Base-by-base conservation (phyloP, 352 stramenopile species). In the Phytophthora hibernalis region DNA sequence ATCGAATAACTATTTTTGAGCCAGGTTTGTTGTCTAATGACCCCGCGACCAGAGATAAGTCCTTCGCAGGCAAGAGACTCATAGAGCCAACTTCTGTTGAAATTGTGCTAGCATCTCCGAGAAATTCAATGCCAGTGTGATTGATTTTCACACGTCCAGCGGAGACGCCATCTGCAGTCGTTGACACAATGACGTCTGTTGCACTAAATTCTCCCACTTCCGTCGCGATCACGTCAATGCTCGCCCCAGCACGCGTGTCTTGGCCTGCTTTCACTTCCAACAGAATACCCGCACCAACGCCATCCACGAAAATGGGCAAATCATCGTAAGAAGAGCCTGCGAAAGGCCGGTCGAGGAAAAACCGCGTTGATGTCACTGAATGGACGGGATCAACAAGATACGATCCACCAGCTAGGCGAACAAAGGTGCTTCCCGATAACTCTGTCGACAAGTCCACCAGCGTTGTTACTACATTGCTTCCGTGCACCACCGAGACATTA, bases 291-390 rank as follows among this genome's bases (percentile, higher is more conserved):
- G 78, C 72, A 2, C 78, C 81, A 31, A 90, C 69, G 1, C 78
- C 78, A 51, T 87, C 78, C 22, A 85, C 48, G 57, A 72, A 82
- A 42, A 90, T 78, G 2, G 78, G 78, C 35, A 90, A 62, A 21
- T 87, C 78, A 26, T 83, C 70, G 45, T 76, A 83, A 3, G 64
- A 82, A 33, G 70, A 69, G 10, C 81, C 81, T 26, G 74, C 72
- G 48, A 77, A 90, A 2, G 61, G 69, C 30, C 81, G 78, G 51
- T 87, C 81, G 21, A 90, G 53, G 40, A 70, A 82, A 62, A 87
- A 86, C 4, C 61, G 44, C 16, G 65, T 77, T 5, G 68, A 13
- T 3, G 69, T 77, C 22, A 79, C 53, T 15, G 64, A 24, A 6
- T 73, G 75, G 4, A 48, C 64, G 0, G 79, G 74, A 42, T 84